These are phyloP conservation scores for Aleurites moluccanus DNA, from an alignment of 441 rosid species.

Conservation along the genomic window DNA sequence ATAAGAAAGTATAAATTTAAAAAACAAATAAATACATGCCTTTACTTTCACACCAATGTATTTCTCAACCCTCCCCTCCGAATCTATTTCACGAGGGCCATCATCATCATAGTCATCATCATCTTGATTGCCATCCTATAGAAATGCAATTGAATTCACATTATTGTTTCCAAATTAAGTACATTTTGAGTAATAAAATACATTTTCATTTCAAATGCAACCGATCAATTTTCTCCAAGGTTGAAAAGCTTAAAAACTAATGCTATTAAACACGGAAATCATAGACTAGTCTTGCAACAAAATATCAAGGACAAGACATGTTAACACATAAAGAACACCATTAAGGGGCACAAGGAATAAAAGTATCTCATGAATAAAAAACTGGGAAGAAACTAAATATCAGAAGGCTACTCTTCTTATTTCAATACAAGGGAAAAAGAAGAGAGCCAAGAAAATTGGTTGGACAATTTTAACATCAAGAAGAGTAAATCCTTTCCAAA, in stretches of 20 bases:
- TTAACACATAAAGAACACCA: not conserved
- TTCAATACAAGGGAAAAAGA: not conserved
- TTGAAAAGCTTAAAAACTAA: constrained; percentile 8
- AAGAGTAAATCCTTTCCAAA: not conserved
- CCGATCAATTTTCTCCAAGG: not conserved
- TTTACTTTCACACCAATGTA: constrained; percentile 96
- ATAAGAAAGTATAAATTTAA: not conserved
- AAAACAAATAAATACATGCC: constrained; percentile 39
- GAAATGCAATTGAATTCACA: constrained; percentile 21
- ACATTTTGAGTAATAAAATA: constrained; percentile 14
- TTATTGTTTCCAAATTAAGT: constrained; percentile 1
- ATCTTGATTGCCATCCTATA: constrained; percentile 76
- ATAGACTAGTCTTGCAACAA: not conserved
- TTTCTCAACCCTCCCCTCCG: constrained; percentile 91
- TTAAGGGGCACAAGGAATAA: not conserved
- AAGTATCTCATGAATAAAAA: not conserved
- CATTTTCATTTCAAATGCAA: constrained; percentile 13
- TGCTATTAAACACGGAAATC: not conserved
- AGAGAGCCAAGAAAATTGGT: not conserved
- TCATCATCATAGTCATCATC: constrained; percentile 85
- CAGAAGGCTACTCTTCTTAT: not conserved
- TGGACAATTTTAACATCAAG: not conserved
- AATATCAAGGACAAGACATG: not conserved
- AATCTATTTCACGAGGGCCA: constrained; percentile 64
- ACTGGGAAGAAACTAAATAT: not conserved